Evolutionary conservation across 768 basidiomycete genomes (phyloP).

Genomic region (Rhizopogon vulgaris): DNA sequence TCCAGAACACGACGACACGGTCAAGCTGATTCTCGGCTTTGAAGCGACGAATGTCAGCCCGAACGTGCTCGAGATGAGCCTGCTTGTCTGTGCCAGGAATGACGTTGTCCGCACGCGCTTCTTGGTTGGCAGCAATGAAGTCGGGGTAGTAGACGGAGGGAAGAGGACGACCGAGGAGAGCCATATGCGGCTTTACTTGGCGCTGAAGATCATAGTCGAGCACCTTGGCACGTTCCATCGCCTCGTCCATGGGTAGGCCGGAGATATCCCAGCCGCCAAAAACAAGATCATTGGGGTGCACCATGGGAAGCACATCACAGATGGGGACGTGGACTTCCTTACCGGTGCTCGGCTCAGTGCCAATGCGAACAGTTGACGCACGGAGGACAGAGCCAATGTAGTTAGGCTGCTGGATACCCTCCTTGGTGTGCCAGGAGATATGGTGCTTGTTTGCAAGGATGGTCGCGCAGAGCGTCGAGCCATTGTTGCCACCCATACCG

Average conservation of each 20-base stretch:
- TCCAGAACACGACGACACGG: slow-evolving; percentile 94
- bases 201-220: slow-evolving; percentile 96
- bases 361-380: slow-evolving; percentile 91
- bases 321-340: slow-evolving; percentile 92
- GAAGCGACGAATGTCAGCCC: slow-evolving; percentile 91
- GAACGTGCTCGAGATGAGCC: slow-evolving; percentile 85
- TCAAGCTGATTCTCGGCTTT: slow-evolving; percentile 79
- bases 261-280: slow-evolving; percentile 99
- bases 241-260: slow-evolving; percentile 73
- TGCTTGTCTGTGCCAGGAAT: slow-evolving; percentile 84
- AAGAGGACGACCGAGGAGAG: slow-evolving; percentile 71
- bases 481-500: slow-evolving; percentile 97
- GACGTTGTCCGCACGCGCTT: slow-evolving; percentile 91
- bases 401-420: slow-evolving; percentile 88
- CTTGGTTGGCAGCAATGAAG: slow-evolving; percentile 98
- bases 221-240: slow-evolving; percentile 90
- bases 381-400: slow-evolving; percentile 96
- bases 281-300: slow-evolving; percentile 96
- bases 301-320: slow-evolving; percentile 92
- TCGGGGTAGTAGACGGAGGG: slow-evolving; percentile 97
- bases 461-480: slow-evolving; percentile 88
- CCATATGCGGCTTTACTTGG: slow-evolving; percentile 86
- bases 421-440: slow-evolving; percentile 92
- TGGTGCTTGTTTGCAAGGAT: slow-evolving; percentile 94
- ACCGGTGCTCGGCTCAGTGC: slow-evolving; percentile 69